Evolutionary conservation across 805 yeast species (phyloP).

Genomic region (Saccharomycopsis malanga): DNA sequence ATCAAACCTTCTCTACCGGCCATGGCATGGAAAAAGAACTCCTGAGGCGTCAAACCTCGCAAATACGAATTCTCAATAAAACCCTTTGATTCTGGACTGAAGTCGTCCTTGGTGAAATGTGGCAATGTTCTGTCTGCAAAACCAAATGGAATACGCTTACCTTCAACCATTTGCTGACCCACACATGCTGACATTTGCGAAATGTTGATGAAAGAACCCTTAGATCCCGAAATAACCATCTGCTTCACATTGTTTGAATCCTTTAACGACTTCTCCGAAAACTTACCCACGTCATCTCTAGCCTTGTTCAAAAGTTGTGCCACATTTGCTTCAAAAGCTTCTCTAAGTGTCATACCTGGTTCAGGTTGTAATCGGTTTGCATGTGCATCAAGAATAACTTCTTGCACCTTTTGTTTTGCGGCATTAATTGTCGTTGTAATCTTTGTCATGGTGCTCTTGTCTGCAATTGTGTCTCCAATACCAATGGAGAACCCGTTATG

Average conservation of each 20-base stretch:
- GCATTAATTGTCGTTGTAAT: constrained; percentile 89
- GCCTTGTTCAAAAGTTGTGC: constrained; percentile 94
- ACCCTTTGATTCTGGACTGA: constrained; percentile 97
- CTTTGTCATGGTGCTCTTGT: constrained; percentile 88
- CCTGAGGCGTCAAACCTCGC: constrained; percentile 97
- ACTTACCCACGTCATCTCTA: constrained; percentile 98
- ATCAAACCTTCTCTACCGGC: constrained; percentile 99
- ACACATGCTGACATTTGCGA: constrained; percentile 99
- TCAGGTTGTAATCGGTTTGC: constrained; percentile 83
- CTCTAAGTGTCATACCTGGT: constrained; percentile 99
- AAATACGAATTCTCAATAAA: constrained; percentile 95
- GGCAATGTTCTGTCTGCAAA: constrained; percentile 95
- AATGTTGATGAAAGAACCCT: constrained; percentile 97
- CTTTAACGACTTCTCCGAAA: constrained; percentile 93
- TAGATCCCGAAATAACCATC: constrained; percentile 98
- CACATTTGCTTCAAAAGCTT: constrained; percentile 95
- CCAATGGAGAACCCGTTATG: constrained; percentile 98
- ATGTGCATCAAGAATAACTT: constrained; percentile 88
- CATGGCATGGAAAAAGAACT: constrained; percentile 98
- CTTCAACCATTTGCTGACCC: constrained; percentile 99
- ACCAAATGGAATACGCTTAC: constrained; percentile 98
- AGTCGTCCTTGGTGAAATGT: constrained; percentile 97
- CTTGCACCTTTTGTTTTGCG: constrained; percentile 92
- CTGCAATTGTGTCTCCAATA: constrained; percentile 99
- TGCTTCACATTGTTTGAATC: constrained; percentile 95